These are phyloP conservation scores for Torulaspora franciscae DNA, from an alignment of 805 yeast genomes.

Conservation along the genomic window DNA sequence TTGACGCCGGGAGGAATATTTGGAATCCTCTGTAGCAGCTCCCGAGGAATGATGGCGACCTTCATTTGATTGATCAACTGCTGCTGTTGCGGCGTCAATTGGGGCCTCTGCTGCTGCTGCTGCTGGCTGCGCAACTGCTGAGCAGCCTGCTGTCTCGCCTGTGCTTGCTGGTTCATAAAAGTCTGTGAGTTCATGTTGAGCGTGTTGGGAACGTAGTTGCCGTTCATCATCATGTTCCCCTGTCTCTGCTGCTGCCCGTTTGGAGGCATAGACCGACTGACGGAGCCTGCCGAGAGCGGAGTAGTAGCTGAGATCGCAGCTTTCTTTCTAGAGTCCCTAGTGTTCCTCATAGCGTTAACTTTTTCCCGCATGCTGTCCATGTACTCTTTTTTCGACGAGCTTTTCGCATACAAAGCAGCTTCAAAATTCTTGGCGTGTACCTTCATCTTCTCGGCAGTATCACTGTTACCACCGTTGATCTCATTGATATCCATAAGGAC, in stretches of 20 bases:
- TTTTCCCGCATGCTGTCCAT: slow-evolving; percentile 45
- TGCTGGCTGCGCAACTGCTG: slow-evolving; percentile 39
- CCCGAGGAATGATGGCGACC: slow-evolving; percentile 67
- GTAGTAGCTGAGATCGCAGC: slow-evolving; percentile 17
- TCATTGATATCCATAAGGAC: slow-evolving; percentile 36
- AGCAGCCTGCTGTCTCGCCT: slow-evolving; percentile 48
- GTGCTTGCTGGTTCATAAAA: slow-evolving; percentile 47
- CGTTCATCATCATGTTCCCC: slow-evolving; percentile 24
- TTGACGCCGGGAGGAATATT: slow-evolving; percentile 70
- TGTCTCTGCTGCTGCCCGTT: slow-evolving; percentile 31
- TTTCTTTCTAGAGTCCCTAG: slow-evolving; percentile 27
- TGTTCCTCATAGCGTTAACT: slow-evolving; percentile 40
- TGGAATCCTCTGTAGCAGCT: slow-evolving; percentile 61
- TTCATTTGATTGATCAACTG: slow-evolving; percentile 47
- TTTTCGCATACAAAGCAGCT: slow-evolving; percentile 54
- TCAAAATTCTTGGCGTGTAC: slow-evolving; percentile 68
- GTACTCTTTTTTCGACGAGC: slow-evolving; percentile 56
- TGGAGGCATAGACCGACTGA: slow-evolving; percentile 17
- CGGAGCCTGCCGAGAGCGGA: slow-evolving; percentile 32
- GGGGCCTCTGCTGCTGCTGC: slow-evolving; percentile 23
- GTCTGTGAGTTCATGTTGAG: slow-evolving; percentile 36
- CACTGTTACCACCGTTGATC: slow-evolving; percentile 34
- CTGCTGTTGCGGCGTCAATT: slow-evolving; percentile 34
- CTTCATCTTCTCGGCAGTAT: slow-evolving; percentile 42
- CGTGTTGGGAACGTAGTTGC: slow-evolving; percentile 19